Percentiles rank a stretch among this genome's conserved stretches.
Evolutionary conservation across 805 yeast genomes (phyloP).

Genomic region (Ogataea pilisensis): DNA sequence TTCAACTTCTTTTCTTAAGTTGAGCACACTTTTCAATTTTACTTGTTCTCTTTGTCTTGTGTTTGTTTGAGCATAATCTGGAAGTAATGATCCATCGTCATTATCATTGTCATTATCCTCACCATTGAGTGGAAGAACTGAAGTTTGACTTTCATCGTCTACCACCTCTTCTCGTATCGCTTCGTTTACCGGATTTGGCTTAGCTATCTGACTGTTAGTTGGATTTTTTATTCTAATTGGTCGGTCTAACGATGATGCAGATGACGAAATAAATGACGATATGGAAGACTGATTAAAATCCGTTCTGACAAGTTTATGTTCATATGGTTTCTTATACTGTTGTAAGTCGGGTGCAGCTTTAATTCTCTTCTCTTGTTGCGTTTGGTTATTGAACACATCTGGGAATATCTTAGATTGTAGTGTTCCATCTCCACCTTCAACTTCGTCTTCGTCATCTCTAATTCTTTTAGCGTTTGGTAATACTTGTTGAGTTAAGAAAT

Average conservation of each 20-base stretch:
- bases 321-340: constrained; percentile 41
- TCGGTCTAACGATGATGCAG: background rate
- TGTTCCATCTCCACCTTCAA: background rate
- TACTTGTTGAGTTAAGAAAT: constrained; percentile 61
- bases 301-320: constrained; percentile 65
- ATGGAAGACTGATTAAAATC: constrained; percentile 61
- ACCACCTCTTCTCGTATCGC: too few species aligned
- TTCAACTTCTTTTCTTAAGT: constrained; percentile 50
- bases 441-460: constrained; percentile 2
- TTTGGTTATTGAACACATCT: constrained; percentile 6
- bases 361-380: constrained; percentile 4
- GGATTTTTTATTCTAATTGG: background rate
- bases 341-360: constrained; percentile 5
- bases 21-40: constrained; percentile 53
- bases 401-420: constrained; percentile 3
- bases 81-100: too few species aligned
- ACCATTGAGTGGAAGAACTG: background rate
- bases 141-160: background rate
- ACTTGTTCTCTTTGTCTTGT: constrained; percentile 36
- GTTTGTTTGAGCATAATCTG: background rate
- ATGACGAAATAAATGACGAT: constrained; percentile 32
- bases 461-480: constrained; percentile 36
- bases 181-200: background rate
- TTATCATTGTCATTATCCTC: constrained; percentile 5
- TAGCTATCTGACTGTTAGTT: too few species aligned